Evolutionary conservation across 2,329 filamentous ascomycete genomes (phyloP), one percentile per base, ranked within the genome.

Genomic region (Escovopsis weberi): DNA sequence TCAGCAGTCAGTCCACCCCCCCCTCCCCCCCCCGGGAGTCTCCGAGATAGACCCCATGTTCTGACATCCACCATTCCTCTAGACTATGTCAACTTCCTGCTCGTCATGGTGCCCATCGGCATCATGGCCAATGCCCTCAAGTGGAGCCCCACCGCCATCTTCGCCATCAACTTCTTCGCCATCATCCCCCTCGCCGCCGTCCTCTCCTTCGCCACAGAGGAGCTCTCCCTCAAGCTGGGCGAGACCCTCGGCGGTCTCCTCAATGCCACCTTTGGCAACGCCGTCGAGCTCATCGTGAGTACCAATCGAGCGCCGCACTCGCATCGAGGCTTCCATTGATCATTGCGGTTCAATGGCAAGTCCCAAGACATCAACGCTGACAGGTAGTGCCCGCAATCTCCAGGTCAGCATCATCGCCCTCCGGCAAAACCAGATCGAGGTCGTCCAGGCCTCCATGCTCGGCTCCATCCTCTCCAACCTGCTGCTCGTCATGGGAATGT

Each of bases 361-460:
- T 4, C 23, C 6, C 23, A 23, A 23, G 23, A 23, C 23, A 4
- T 26, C 18, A 18, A 26, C 35, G 33, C 47, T 50, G 34, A 51
- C 38, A 6, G 1, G 11, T n/a, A 18, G 15, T 23, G 4, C 23
- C 23, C 23, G 23, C 23, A 23, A 23, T 23, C 4, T 23, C 23
- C 56, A 89, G 84, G 85, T 94, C 58, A 94, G 85, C 59, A 89
- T 96, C 52, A 82, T 96, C 49, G 91, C 91, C 15, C 73, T 98
- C 38, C 77, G 70, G 50, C 78, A 91, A 53, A 78, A 79, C 48
- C 83, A 96, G 64, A 93, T 95, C 57, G 80, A 89, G 54, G 88
- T 96, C 50, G 89, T 96, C n/a, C 91, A 96, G 65, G 83, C 89
- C 18, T 94, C 86, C 49, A 96, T 96, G 88, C 78, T 96, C 32